A percentile compares a stretch with the other conserved stretches of the same genome.
phyloP scores from a whole-genome alignment of 1,139 yeast species.

The Zygosaccharomyces pseudobailii region DNA sequence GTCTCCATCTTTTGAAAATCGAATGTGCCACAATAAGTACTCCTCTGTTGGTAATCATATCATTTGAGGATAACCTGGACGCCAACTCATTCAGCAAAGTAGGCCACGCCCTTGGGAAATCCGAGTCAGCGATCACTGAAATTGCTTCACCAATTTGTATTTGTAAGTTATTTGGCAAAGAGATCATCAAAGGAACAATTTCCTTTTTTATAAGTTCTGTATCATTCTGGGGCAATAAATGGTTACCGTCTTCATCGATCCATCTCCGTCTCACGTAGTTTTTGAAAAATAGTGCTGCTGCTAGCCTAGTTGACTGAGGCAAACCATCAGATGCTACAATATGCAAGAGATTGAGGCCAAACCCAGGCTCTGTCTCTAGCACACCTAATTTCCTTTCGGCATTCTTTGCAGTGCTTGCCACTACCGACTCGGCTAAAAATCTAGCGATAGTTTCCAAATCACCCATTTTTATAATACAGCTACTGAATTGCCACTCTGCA shows the following conservation, averaged over 20 bases:
- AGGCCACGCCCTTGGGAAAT: conserved; percentile 90
- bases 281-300: conserved; percentile 88
- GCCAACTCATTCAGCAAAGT: conserved; percentile 73
- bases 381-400: conserved; percentile 58
- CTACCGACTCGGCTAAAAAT: conserved; percentile 38
- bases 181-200: conserved; percentile 77
- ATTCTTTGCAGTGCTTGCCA: conserved; percentile 47
- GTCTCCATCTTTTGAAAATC: conserved; percentile 95
- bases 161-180: conserved; percentile 70
- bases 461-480: conserved; percentile 28
- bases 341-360: conserved; percentile 68
- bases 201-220: conserved; percentile 66
- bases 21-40: conserved; percentile 91
- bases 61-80: conserved; percentile 50
- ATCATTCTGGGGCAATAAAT: conserved; percentile 58
- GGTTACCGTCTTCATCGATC: conserved; percentile 85
- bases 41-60: conserved; percentile 75
- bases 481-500: background rate
- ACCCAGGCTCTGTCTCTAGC: conserved; percentile 65
- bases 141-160: conserved; percentile 92
- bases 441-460: conserved; percentile 36
- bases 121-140: conserved; percentile 89
- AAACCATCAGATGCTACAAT: conserved; percentile 64
- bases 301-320: conserved; percentile 60
- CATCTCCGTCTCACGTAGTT: conserved; percentile 80